Evolutionary conservation across 306 rosid genomes (phyloP), one percentile per base, ranked within the genome.

Genomic region (Alnus rubra): DNA sequence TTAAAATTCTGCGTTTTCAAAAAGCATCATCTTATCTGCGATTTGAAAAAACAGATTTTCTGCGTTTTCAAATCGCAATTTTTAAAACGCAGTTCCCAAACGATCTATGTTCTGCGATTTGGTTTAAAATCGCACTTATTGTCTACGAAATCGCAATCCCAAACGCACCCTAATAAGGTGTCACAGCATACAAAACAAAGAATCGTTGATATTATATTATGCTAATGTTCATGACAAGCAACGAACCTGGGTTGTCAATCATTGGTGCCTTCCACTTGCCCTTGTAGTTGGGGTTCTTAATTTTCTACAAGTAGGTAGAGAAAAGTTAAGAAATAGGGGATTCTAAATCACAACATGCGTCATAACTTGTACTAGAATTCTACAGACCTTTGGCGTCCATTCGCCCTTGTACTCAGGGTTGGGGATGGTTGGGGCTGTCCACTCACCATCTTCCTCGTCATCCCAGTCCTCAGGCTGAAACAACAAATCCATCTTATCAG

Each of bases 391-490:
- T 60, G 98, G 84, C 81, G 79, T 86, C 99, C 99, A 96, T 86
- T 92, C 94, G 75, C 99, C 99, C 87, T 91, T 93, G 94, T 93
- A 96, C 65, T 93, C 99, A 5, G 99, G 99, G 82, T 96, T 96
- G 69, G 99, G 84, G 81, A 90, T 87, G 86, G 99, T 96, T 82
- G 99, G 99, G 68, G 96, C 73, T 2, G 98, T 92, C 99, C 99
- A 96, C 86, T 96, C 98, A 84, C 99, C 99, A 86, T 96, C 99
- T 89, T 96, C 99, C 86, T 91, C 98, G 79, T 96, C 99, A 89
- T 96, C 98, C 99, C 99, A 96, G 71, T 96, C 99, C 77, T 96
- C 98, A 0, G 99, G 98, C 99, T 96, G 84, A 78, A 84, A 63
- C 64, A 78, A 77, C 79, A 79, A 73, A 12, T 49, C 12, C 76